Conservation (phyloP, 768 basidiomycete species). For the Mycena polygramma region DNA sequence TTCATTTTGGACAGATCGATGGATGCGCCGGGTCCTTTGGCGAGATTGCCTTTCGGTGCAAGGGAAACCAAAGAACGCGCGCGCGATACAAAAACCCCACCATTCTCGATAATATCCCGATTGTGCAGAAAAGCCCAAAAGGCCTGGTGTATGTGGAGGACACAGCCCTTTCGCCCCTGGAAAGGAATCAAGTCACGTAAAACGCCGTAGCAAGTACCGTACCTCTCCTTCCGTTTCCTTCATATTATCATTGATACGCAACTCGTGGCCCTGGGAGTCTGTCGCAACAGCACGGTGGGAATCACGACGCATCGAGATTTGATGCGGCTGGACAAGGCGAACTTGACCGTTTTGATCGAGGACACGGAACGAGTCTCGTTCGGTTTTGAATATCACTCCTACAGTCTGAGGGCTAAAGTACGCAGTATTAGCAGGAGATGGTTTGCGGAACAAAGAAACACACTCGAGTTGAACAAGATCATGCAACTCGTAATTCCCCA, state of each 20-base stretch:
- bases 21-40: conserved; percentile 62
- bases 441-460: conserved; percentile 46
- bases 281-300: conserved; percentile 87
- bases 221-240: conserved; percentile 94
- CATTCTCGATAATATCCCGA: conserved; percentile 90
- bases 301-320: conserved; percentile 92
- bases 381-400: conserved; percentile 97
- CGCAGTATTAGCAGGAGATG: conserved; percentile 31
- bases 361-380: conserved; percentile 95
- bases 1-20: conserved; percentile 94
- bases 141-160: conserved; percentile 94
- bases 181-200: not conserved
- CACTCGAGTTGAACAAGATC: conserved; percentile 98
- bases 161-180: conserved; percentile 87
- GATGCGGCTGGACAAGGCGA: conserved; percentile 91
- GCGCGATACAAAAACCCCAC: conserved; percentile 94
- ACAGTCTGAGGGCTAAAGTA: conserved; percentile 84
- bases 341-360: conserved; percentile 95
- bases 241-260: conserved; percentile 90
- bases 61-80: conserved; percentile 85
- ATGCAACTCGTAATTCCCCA: conserved; percentile 95
- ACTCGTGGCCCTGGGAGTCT: conserved; percentile 89
- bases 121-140: conserved; percentile 96
- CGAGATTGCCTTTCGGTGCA: conserved; percentile 85
- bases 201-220: not conserved